Evolutionary conservation across 306 rosid genomes (phyloP), one percentile per base, ranked within the genome.

Genomic region (Citrullus colocynthis): DNA sequence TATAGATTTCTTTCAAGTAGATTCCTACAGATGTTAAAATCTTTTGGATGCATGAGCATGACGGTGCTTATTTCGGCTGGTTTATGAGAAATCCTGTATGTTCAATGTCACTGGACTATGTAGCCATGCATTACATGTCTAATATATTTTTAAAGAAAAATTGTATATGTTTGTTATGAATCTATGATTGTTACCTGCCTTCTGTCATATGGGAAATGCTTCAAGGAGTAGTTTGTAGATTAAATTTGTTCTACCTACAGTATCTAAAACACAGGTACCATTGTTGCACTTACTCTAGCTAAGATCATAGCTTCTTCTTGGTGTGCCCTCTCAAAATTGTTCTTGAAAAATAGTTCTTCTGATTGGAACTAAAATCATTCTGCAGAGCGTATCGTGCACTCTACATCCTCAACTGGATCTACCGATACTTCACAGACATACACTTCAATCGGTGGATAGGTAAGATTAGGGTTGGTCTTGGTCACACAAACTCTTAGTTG

Each of bases 371-470:
- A 42, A 51, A 81, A 75, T 80, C 32, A 18, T 81, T 83, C 57
- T 87, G 87, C 91, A 95, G 97, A 81, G 99, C 97, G 24, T 95
- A 95, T 74, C 99, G 97, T 67, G 97, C 88, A 55, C 85, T 95
- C 76, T 95, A 95, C 91, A 92, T 95, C 74, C 90, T 95, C 71
- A 95, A 95, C 81, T 95, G 99, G 99, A 95, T 95, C 80, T 95
- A 95, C 82, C 99, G 99, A 82, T 89, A 95, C 79, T 24, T 95
- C 85, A 92, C 93, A 1, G 97, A 95, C 80, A 75, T 83, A 3
- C 89, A 76, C 21, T 92, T 92, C 81, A 82, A 78, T 57, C 83
- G 97, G 82, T 88, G 97, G 99, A 90, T 95, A 71, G 89, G 99
- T 95, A 89, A 80, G 77, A 54, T 51, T 14, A 2, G 48, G 2